Evolutionary conservation across 2,329 filamentous ascomycete genomes (phyloP).

Genomic region (Coniochaeta sp.): DNA sequence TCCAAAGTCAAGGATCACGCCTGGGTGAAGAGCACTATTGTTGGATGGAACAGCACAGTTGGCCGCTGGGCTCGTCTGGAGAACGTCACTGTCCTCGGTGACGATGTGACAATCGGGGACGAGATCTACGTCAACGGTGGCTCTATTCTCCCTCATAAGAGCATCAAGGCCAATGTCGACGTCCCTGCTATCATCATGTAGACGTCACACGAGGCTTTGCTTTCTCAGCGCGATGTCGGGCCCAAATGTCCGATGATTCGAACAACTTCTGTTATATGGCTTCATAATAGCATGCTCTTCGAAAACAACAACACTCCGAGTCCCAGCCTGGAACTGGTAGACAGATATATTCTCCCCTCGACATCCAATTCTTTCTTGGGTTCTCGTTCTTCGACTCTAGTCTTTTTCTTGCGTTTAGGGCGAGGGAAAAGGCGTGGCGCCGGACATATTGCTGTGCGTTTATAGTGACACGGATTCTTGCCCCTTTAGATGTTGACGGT

Average conservation of each 20-base stretch:
- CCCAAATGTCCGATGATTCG: not conserved
- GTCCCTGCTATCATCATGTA: slow-evolving; percentile 63
- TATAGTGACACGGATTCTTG: not conserved
- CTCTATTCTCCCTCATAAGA: slow-evolving; percentile 94
- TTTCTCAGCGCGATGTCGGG: not conserved
- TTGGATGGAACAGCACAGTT: slow-evolving; percentile 95
- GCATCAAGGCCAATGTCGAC: slow-evolving; percentile 97
- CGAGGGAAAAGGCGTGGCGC: not conserved
- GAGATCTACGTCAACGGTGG: slow-evolving; percentile 98
- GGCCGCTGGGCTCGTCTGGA: slow-evolving; percentile 94
- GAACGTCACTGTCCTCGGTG: slow-evolving; percentile 95
- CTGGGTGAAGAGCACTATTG: slow-evolving; percentile 97
- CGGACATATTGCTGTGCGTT: not conserved
- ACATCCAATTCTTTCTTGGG: not conserved
- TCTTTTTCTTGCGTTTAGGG: not conserved
- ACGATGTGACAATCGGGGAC: slow-evolving; percentile 95
- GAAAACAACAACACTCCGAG: not conserved
- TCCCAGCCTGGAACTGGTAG: not conserved
- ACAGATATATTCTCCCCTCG: not conserved
- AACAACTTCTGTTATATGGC: not conserved
- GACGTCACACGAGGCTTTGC: not conserved
- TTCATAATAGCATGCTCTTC: not conserved
- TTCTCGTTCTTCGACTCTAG: not conserved
- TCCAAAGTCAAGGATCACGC: slow-evolving; percentile 98
- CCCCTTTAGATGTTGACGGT: not conserved